Conservation (phyloP, 306 rosid genomes). For the Cicer arietinum region DNA sequence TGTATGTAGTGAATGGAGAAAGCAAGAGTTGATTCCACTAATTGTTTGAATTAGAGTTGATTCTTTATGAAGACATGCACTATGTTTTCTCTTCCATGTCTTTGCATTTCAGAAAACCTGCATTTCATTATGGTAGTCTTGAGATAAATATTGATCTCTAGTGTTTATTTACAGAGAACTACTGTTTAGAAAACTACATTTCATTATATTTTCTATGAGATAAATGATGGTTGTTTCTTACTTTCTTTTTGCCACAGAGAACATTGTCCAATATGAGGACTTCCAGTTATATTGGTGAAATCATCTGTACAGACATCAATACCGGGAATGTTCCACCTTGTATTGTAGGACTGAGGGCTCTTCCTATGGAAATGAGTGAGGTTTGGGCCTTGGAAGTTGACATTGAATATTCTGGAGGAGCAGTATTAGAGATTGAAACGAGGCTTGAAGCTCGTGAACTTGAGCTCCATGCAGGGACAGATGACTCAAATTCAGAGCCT, state of each 20-base stretch:
- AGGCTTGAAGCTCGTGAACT: slow-evolving; percentile 81
- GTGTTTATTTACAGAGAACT: slow-evolving; percentile 50
- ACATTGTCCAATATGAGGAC: slow-evolving; percentile 77
- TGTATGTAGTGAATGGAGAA: slow-evolving; percentile 10
- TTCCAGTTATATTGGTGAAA: slow-evolving; percentile 82
- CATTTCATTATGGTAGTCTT: not conserved
- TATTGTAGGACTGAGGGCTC: slow-evolving; percentile 73
- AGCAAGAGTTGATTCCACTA: slow-evolving; percentile 22
- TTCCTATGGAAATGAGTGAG: slow-evolving; percentile 83
- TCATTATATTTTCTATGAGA: slow-evolving; percentile 21
- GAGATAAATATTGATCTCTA: slow-evolving; percentile 35
- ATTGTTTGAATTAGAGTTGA: slow-evolving; percentile 6
- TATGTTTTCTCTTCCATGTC: not conserved
- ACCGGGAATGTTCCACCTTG: slow-evolving; percentile 84
- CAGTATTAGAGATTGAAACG: slow-evolving; percentile 71
- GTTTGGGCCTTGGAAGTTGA: slow-evolving; percentile 90
- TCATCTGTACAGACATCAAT: slow-evolving; percentile 71
- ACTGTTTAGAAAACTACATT: not conserved
- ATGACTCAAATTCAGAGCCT: slow-evolving; percentile 55
- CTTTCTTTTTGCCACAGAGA: slow-evolving; percentile 49
- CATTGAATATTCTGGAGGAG: slow-evolving; percentile 87
- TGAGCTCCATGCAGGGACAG: slow-evolving; percentile 56
- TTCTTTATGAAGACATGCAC: not conserved
- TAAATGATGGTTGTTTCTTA: slow-evolving; percentile 26
- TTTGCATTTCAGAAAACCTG: not conserved